Conservation (phyloP, 2,329 filamentous ascomycete genomes). For the Beauveria sp. region DNA sequence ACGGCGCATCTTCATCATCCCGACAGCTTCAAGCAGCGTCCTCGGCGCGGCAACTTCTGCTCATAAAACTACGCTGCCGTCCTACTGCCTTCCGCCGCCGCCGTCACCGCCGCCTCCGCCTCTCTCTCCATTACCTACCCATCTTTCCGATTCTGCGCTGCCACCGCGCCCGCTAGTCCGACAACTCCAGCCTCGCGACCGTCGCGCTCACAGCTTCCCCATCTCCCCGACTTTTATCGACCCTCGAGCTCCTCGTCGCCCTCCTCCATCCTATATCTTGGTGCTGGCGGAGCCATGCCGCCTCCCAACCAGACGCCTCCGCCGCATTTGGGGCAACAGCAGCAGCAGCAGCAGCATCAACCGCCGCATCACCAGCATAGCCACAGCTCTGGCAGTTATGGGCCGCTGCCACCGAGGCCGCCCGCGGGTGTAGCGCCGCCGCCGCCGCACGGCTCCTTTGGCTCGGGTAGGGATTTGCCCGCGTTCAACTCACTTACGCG, state of each 20-base stretch:
- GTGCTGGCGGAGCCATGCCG: conserved; percentile 20
- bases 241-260: conserved; percentile 34
- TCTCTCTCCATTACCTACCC: background rate
- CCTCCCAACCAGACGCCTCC: conserved; percentile 38
- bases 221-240: conserved; percentile 11
- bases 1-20: background rate
- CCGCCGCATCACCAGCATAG: conserved; percentile 21
- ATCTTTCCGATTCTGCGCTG: background rate
- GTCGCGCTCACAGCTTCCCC: background rate
- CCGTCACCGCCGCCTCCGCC: background rate
- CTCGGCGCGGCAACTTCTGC: conserved; percentile 9
- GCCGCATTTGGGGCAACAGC: conserved; percentile 23
- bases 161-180: conserved; percentile 8
- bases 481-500: conserved; percentile 43
- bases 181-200: conserved; percentile 3
- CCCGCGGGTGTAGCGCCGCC: conserved; percentile 34
- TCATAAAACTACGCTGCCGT: background rate
- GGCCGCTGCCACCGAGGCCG: conserved; percentile 38
- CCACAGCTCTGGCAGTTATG: conserved; percentile 27
- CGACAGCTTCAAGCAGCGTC: conserved; percentile 3
- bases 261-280: conserved; percentile 26
- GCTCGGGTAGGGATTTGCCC: conserved; percentile 44
- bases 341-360: conserved; percentile 18
- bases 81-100: background rate
- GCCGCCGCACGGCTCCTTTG: conserved; percentile 36